Evolutionary conservation across 768 basidiomycete species (phyloP), one percentile per base, ranked within the genome.

Genomic region (Termitomyces sp.): DNA sequence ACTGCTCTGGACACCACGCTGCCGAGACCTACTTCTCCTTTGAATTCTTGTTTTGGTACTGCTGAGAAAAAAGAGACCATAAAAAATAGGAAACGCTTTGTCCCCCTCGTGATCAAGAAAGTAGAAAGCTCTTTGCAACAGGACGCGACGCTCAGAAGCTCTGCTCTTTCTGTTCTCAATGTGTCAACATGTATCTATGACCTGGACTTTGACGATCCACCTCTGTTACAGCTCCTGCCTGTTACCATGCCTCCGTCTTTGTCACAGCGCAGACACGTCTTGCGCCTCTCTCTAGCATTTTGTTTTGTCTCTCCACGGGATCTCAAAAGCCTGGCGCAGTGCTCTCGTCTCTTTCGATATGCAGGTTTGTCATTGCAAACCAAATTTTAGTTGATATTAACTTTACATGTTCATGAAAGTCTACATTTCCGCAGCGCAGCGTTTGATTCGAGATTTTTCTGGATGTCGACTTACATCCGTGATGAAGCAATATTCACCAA

Each of bases 321-420:
- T 53, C 72, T 87, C 6, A 60, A 58, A 6, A 66, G 67, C 28
- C 84, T 86, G 57, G 66, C 69, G n/a, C 69, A 78, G 33, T 86
- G 85, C 14, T 89, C 85, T 13, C 79, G 80, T 55, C 75, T 79
- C 40, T 79, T 89, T 65, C 79, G 86, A 51, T 87, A 87, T 69
- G 83, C 87, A 71, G 82, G 87, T 84, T 65, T 63, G 70, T 35
- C 41, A 58, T 32, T 16, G 66, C 61, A 44, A 59, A 62, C 30
- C 59, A 55, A 58, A 26, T 26, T 3, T 26, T 20, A 8, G 18
- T n/a, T 12, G 4, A 12, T 63, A 61, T 20, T 57, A 51, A 43
- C 59, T 33, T 26, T 65, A 33, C 59, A 50, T 54, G 28, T n/a
- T 30, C 32, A 8, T 49, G 44, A 20, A 59, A 91, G 89, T 82